A percentile compares a stretch with the other conserved stretches of the same genome.
phyloP scores from a whole-genome alignment of 331 rosid genomes.

The Quercus tomentella region DNA sequence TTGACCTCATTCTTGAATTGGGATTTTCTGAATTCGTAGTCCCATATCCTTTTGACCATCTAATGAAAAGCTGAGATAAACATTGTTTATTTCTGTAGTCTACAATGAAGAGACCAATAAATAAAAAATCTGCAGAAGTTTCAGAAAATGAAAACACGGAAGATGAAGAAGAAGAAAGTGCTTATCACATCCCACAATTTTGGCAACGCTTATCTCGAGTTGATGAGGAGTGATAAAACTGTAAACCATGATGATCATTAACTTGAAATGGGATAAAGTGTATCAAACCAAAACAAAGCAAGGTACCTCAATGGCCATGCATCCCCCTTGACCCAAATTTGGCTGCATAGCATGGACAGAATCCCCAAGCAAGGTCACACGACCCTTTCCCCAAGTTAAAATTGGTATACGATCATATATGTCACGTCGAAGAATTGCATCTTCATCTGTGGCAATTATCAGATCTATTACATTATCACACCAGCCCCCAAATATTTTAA shows the following conservation, averaged over 20 bases:
- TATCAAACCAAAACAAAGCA: background rate
- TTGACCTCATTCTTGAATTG: background rate
- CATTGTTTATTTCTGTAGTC: background rate
- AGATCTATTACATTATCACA: slow-evolving; percentile 88
- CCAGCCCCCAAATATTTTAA: slow-evolving; percentile 80
- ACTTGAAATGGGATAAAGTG: slow-evolving; percentile 2
- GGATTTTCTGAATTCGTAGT: background rate
- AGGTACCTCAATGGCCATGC: slow-evolving; percentile 98
- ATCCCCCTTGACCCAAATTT: slow-evolving; percentile 98
- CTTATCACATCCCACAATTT: slow-evolving; percentile 14
- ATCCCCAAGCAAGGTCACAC: slow-evolving; percentile 91
- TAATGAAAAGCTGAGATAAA: background rate
- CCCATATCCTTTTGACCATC: background rate
- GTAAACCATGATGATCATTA: background rate
- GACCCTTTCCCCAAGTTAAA: slow-evolving; percentile 89
- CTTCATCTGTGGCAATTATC: slow-evolving; percentile 77
- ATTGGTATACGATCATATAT: slow-evolving; percentile 79
- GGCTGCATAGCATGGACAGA: slow-evolving; percentile 99
- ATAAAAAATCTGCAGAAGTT: background rate
- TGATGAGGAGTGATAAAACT: background rate
- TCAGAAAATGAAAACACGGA: background rate
- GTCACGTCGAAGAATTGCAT: slow-evolving; percentile 88
- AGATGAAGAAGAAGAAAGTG: slow-evolving; percentile 1
- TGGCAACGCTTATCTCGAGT: background rate
- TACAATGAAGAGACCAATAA: background rate